These are phyloP conservation scores for Echeveria elegans DNA, from an alignment of 164 flowering plant species.

Conservation along the genomic window DNA sequence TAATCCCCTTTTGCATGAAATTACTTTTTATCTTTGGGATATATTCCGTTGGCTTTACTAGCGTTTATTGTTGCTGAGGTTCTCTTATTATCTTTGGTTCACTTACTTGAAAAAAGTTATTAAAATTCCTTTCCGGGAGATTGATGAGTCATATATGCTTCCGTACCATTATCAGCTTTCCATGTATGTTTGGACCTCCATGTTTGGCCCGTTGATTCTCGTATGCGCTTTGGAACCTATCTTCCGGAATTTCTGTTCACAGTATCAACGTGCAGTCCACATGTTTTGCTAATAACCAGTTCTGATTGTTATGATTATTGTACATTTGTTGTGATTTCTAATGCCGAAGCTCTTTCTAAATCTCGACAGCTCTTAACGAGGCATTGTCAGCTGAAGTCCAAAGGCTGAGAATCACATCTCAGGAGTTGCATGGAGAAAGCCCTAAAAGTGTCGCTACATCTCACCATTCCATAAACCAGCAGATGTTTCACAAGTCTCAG, in stretches of 20 bases:
- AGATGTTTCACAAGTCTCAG: conserved; percentile 7
- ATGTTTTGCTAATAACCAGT: background rate
- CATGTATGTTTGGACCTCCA: background rate
- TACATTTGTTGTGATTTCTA: background rate
- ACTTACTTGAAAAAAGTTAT: background rate
- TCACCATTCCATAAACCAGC: conserved; percentile 3
- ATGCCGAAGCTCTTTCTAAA: background rate
- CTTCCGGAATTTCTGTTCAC: background rate
- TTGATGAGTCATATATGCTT: background rate
- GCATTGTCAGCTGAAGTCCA: conserved; percentile 56
- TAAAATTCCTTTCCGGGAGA: background rate
- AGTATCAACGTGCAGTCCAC: background rate
- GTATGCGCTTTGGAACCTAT: background rate
- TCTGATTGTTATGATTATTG: background rate
- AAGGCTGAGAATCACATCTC: conserved; percentile 39
- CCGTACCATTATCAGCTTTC: background rate
- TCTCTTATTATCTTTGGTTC: background rate
- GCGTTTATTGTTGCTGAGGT: background rate
- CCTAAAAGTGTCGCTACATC: background rate
- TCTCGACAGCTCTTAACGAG: conserved; percentile 49
- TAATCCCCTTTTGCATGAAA: background rate
- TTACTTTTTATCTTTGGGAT: background rate
- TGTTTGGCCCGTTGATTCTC: background rate
- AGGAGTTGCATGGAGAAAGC: conserved; percentile 16
- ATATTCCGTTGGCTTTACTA: background rate